phyloP scores from a whole-genome alignment of 2,329 filamentous ascomycete species.

The Aspergillus quadrilineatus region DNA sequence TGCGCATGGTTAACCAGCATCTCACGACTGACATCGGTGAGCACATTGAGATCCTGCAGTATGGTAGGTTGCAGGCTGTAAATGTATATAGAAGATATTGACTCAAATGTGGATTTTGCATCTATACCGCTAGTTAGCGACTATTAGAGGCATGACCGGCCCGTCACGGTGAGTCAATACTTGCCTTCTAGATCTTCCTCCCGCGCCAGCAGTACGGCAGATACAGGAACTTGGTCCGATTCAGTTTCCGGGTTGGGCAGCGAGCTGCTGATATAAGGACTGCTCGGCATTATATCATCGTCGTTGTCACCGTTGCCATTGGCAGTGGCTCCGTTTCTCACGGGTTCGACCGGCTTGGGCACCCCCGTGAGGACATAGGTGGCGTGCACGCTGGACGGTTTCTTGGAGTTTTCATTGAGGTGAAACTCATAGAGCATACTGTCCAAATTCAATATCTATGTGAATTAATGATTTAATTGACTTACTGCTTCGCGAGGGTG shows the following conservation, averaged over 20 bases:
- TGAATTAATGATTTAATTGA: conserved; percentile 9
- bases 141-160: background rate
- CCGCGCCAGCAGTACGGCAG: conserved; percentile 64
- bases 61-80: conserved; percentile 77
- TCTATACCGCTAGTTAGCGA: conserved; percentile 47
- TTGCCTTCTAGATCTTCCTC: conserved; percentile 72
- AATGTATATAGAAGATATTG: conserved; percentile 77
- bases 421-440: conserved; percentile 90
- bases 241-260: conserved; percentile 54
- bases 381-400: conserved; percentile 73
- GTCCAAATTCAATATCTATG: conserved; percentile 2
- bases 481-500: conserved; percentile 84
- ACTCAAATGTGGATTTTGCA: conserved; percentile 65
- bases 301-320: conserved; percentile 60
- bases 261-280: conserved; percentile 66
- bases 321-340: conserved; percentile 40
- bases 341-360: conserved; percentile 46
- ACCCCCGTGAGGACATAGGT: conserved; percentile 85
- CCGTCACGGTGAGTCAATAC: conserved; percentile 12
- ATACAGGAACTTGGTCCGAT: conserved; percentile 54
- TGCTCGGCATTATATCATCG: conserved; percentile 62
- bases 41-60: conserved; percentile 68
- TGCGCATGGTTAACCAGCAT: conserved; percentile 55
- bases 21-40: conserved; percentile 69
- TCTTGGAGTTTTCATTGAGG: conserved; percentile 71